Evolutionary conservation across 108 stramenopile genomes (phyloP).

Genomic region (Skeletonema costatum): DNA sequence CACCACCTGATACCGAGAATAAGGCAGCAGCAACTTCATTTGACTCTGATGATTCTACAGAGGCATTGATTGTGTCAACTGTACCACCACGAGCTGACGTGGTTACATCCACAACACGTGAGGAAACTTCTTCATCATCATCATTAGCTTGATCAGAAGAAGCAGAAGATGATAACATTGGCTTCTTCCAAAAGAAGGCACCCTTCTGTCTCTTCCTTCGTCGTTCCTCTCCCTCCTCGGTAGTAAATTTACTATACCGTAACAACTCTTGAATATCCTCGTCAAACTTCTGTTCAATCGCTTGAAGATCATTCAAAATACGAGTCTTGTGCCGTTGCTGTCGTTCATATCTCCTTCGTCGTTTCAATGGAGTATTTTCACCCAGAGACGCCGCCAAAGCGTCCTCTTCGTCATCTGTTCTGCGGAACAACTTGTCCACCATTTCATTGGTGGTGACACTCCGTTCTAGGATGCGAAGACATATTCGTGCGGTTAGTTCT

Average conservation of each 20-base stretch:
- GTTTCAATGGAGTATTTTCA: background rate
- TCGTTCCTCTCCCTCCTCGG: slow-evolving; percentile 18
- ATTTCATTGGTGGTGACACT: slow-evolving; percentile 85
- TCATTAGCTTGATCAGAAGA: background rate
- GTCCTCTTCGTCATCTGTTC: slow-evolving; percentile 9
- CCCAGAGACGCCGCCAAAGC: background rate
- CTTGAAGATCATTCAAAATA: slow-evolving; percentile 38
- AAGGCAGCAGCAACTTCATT: slow-evolving; percentile 7
- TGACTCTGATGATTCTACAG: background rate
- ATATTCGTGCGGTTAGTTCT: slow-evolving; percentile 78
- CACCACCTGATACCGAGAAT: slow-evolving; percentile 5
- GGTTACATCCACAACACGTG: background rate
- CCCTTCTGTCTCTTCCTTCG: slow-evolving; percentile 22
- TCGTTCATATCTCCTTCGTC: slow-evolving; percentile 12
- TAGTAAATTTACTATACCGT: slow-evolving; percentile 21
- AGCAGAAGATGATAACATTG: background rate
- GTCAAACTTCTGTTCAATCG: slow-evolving; percentile 54
- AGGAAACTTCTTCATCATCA: background rate
- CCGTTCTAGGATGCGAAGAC: slow-evolving; percentile 88
- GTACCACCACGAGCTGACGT: slow-evolving; percentile 18
- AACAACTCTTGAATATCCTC: slow-evolving; percentile 50
- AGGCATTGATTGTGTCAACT: background rate
- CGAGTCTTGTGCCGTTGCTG: slow-evolving; percentile 16
- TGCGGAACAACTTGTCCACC: slow-evolving; percentile 70
- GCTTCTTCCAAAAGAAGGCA: slow-evolving; percentile 43